These are phyloP conservation scores for Erucastrum elatum DNA, from an alignment of 345 rosid species.

Conservation along the genomic window DNA sequence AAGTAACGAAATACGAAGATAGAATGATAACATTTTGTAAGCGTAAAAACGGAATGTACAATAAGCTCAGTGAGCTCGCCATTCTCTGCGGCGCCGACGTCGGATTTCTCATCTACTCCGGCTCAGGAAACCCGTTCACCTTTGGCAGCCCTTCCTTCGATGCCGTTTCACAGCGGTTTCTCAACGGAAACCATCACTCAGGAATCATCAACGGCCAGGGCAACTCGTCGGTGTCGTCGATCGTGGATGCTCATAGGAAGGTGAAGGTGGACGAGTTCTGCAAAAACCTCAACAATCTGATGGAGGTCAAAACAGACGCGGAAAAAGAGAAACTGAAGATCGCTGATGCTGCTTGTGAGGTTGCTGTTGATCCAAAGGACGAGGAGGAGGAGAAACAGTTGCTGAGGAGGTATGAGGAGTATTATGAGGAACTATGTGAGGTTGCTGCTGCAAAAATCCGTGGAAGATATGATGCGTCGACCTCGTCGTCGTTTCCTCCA, in stretches of 20 bases:
- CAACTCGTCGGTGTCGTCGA: not conserved
- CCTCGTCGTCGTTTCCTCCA: not conserved
- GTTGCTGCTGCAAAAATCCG: not conserved
- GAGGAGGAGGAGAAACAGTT: not conserved
- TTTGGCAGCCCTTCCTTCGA: conserved; percentile 23
- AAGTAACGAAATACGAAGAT: conserved; percentile 2
- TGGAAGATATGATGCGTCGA: not conserved
- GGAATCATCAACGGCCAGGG: not conserved
- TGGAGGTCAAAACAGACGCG: not conserved
- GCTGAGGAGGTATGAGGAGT: not conserved
- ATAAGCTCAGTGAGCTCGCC: conserved; percentile 19
- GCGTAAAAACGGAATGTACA: conserved; percentile 26
- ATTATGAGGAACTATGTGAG: conserved; percentile 8
- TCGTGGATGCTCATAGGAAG: conserved; percentile 12
- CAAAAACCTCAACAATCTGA: not conserved
- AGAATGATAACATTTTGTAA: conserved; percentile 15
- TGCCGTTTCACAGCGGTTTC: conserved; percentile 6
- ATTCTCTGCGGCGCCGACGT: conserved; percentile 22
- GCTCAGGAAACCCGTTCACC: conserved; percentile 21
- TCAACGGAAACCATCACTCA: not conserved
- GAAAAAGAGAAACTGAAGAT: not conserved
- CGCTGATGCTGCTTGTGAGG: not conserved
- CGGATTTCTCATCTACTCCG: conserved; percentile 11
- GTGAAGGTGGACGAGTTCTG: conserved; percentile 2
- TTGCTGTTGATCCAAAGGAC: not conserved